Percentiles rank a stretch among this genome's conserved stretches.
phyloP scores from a whole-genome alignment of 805 yeast genomes.

The Babjeviella inositovora region DNA sequence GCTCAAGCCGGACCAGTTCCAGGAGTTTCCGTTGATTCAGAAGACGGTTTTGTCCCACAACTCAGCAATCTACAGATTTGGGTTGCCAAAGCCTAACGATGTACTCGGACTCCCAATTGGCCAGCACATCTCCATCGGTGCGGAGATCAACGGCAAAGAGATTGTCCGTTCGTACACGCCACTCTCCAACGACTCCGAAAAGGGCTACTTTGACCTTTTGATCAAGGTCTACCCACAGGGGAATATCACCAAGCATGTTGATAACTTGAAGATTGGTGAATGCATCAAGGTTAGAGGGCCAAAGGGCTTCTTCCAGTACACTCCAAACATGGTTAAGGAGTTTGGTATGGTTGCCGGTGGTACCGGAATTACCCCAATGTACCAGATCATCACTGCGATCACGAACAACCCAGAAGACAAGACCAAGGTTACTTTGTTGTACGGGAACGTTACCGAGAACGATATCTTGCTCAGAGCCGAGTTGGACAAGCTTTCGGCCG shows the following conservation, averaged over 20 bases:
- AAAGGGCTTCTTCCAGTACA: constrained; percentile 73
- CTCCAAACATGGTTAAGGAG: constrained; percentile 58
- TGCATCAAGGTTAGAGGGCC: constrained; percentile 74
- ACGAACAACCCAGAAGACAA: constrained; percentile 61
- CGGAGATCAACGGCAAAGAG: constrained; percentile 64
- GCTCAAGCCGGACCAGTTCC: constrained; percentile 50
- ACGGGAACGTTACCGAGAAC: constrained; percentile 66
- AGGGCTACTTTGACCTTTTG: constrained; percentile 73
- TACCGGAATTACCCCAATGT: constrained; percentile 94
- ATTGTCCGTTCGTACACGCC: constrained; percentile 85
- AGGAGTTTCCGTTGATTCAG: constrained; percentile 65
- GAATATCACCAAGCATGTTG: constrained; percentile 63
- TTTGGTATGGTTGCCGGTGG: constrained; percentile 95
- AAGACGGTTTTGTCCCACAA: constrained; percentile 68
- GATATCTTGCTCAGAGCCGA: constrained; percentile 75
- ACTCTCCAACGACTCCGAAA: constrained; percentile 56
- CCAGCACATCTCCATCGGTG: constrained; percentile 77
- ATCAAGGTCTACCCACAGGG: constrained; percentile 81
- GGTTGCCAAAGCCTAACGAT: constrained; percentile 60
- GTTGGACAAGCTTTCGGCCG: constrained; percentile 45
- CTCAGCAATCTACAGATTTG: constrained; percentile 72
- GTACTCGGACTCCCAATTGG: constrained; percentile 85
- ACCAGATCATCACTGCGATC: constrained; percentile 75
- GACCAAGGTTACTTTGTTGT: constrained; percentile 60
- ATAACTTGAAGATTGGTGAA: constrained; percentile 65